phyloP scores from a whole-genome alignment of 305 asterid species.

The Solanum hybrid region DNA sequence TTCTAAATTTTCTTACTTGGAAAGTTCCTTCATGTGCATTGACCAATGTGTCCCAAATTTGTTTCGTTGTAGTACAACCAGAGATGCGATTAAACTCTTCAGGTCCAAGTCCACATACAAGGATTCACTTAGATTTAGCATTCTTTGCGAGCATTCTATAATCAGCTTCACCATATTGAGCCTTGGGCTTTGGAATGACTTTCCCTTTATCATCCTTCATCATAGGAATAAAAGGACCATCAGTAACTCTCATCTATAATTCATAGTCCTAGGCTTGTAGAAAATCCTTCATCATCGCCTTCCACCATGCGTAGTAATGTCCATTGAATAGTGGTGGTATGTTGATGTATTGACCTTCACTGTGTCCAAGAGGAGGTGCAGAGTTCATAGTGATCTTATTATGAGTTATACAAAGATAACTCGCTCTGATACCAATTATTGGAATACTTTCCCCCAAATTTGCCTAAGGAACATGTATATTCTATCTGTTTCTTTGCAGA shows the following conservation, averaged over 20 bases:
- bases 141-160: background rate
- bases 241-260: background rate
- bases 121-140: background rate
- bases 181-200: background rate
- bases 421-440: background rate
- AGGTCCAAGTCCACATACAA: background rate
- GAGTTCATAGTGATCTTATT: background rate
- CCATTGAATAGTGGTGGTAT: background rate
- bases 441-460: background rate
- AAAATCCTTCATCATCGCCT: background rate
- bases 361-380: background rate
- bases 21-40: background rate
- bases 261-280: background rate
- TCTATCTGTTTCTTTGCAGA: background rate
- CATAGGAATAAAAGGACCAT: background rate
- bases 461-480: background rate
- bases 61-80: background rate
- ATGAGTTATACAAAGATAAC: background rate
- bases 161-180: background rate
- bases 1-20: background rate
- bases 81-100: background rate
- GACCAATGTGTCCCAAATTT: background rate
- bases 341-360: background rate
- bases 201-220: background rate
- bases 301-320: background rate